Base-by-base conservation (phyloP, 495 filamentous ascomycete species). In the Durotheca rogersii region DNA sequence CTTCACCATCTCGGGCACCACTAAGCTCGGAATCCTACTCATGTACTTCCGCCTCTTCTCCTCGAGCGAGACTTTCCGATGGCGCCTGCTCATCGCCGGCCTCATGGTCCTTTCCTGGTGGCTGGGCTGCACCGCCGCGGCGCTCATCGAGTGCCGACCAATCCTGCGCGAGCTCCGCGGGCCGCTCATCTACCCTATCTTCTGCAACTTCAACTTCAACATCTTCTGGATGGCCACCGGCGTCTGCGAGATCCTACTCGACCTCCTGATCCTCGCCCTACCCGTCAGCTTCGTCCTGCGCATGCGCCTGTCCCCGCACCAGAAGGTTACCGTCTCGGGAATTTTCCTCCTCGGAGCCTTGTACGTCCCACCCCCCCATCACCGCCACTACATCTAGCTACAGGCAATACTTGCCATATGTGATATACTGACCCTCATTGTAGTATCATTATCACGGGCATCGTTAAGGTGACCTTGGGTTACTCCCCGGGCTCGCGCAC, bases 11-110 rank as follows among this genome's bases (percentile, higher is more conserved):
- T 42, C 60, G 7, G 56, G 56, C 39, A 14, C 62, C 6, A 62
- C 62, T 29, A 71, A 72, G 41, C 43, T 67, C 1, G 65, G 65
- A 11, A 63, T 71, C 33, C 52, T 72, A 7, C 41, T 67, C 12
- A 67, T 68, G 45, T 72, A 71, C 58, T 52, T 56, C 19, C 70
- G 68, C 32, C 56, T 72, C 31, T 71, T 72, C 31, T 47, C 41
- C 50, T 64, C 37, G 59, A 48, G 21, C 12, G 11, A 0, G 41
- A 32, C 0, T 16, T 64, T 53, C 29, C 45, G 53, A 11, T 38
- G 32, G 7, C 61, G 57, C 39, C 43, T 58, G 3, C 51, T 48
- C n/a, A 23, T 25, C 32, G 41, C 46, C 2, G 47, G 44, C 7
- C 30, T 14, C 1, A 19, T 61, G 4, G 57, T 64, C 7, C 4